Conservation (phyloP, 2,329 filamentous ascomycete genomes). For the Aspergillus sp. region DNA sequence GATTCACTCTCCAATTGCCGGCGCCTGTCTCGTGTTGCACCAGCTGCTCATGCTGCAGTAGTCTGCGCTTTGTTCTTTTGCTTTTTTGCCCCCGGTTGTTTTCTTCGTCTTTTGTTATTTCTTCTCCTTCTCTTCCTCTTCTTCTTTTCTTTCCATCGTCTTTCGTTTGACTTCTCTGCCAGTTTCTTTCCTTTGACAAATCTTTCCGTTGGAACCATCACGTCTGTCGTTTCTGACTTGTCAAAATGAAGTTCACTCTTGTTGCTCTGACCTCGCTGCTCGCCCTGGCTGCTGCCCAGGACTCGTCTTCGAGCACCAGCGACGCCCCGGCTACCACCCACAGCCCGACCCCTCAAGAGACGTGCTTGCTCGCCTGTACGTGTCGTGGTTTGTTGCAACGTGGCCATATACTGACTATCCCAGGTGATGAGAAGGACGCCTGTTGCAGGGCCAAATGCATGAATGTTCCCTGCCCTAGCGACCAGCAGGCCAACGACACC, state of each 20-base stretch:
- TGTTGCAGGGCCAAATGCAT: slow-evolving; percentile 55
- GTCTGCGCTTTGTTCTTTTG: slow-evolving; percentile 15
- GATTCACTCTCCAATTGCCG: slow-evolving; percentile 1
- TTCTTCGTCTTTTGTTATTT: slow-evolving; percentile 8
- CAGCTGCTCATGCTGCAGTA: slow-evolving; percentile 7
- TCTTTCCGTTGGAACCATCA: neutral
- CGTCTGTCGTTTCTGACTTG: slow-evolving; percentile 15
- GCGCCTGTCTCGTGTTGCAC: slow-evolving; percentile 2
- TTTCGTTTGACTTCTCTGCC: slow-evolving; percentile 10
- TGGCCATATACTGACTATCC: neutral
- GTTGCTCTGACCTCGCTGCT: slow-evolving; percentile 47
- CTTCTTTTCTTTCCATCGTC: slow-evolving; percentile 14
- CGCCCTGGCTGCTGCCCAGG: slow-evolving; percentile 46
- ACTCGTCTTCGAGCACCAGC: slow-evolving; percentile 22
- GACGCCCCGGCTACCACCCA: slow-evolving; percentile 30
- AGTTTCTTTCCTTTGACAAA: slow-evolving; percentile 4
- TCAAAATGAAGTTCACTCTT: slow-evolving; percentile 45
- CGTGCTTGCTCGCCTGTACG: slow-evolving; percentile 39
- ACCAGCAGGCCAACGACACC: slow-evolving; percentile 51
- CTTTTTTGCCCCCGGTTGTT: slow-evolving; percentile 11
- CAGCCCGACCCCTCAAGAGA: slow-evolving; percentile 33
- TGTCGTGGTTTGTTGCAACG: neutral
- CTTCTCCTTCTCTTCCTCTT: slow-evolving; percentile 8
- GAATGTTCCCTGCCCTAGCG: slow-evolving; percentile 53
- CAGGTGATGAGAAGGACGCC: slow-evolving; percentile 46